phyloP scores from a whole-genome alignment of 208 protist genomes.

The Endotrypanum monterogeii region DNA sequence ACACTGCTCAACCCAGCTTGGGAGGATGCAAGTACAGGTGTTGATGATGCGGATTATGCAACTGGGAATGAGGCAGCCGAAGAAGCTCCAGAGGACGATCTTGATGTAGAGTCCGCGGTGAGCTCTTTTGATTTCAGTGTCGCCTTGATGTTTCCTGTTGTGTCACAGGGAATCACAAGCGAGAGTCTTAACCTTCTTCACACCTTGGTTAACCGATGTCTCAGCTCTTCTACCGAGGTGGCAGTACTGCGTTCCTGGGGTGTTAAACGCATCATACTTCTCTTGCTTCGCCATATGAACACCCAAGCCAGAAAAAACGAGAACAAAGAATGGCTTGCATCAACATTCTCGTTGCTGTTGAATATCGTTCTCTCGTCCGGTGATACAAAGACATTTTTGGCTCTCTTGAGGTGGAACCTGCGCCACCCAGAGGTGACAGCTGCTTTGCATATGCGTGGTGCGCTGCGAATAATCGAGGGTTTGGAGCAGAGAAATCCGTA shows the following conservation, averaged over 20 bases:
- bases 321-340: slow-evolving; percentile 42
- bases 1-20: slow-evolving; percentile 22
- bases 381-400: slow-evolving; percentile 51
- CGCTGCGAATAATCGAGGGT: slow-evolving; percentile 38
- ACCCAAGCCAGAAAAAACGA: slow-evolving; percentile 14
- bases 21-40: slow-evolving; percentile 21
- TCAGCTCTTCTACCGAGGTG: slow-evolving; percentile 29
- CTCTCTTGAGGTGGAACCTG: slow-evolving; percentile 61
- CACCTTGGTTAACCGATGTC: slow-evolving; percentile 58
- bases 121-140: slow-evolving; percentile 71
- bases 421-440: slow-evolving; percentile 25
- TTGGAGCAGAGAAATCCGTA: slow-evolving; percentile 41
- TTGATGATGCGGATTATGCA: slow-evolving; percentile 7
- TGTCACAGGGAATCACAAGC: slow-evolving; percentile 35
- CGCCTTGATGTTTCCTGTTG: slow-evolving; percentile 41
- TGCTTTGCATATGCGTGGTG: slow-evolving; percentile 26
- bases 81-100: slow-evolving; percentile 8
- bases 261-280: slow-evolving; percentile 52
- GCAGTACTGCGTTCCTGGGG: slow-evolving; percentile 64
- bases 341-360: slow-evolving; percentile 50
- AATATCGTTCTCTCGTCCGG: slow-evolving; percentile 66
- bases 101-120: slow-evolving; percentile 32
- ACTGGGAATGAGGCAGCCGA: slow-evolving; percentile 6
- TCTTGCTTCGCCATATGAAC: slow-evolving; percentile 62
- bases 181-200: slow-evolving; percentile 58